Evolutionary conservation across 495 filamentous ascomycete species (phyloP).

Genomic region (Hypoxylon rickii): DNA sequence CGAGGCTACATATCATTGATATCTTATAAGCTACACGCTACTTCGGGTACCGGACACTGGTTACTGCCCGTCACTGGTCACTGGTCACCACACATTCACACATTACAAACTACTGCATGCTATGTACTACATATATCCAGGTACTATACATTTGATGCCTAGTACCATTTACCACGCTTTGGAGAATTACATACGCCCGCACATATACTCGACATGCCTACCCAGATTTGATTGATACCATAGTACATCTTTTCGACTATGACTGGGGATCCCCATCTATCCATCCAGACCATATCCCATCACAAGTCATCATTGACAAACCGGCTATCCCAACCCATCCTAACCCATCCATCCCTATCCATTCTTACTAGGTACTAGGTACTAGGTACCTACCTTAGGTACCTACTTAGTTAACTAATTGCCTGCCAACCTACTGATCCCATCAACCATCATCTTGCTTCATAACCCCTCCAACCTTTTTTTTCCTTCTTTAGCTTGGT

Average conservation of each 20-base stretch:
- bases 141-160: background rate
- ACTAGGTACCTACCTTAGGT: no score
- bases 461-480: slow-evolving; percentile 32
- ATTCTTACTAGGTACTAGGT: no score
- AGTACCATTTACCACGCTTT: no score
- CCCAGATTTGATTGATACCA: no score
- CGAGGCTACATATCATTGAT: no score
- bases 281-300: slow-evolving; percentile 25
- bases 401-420: no score
- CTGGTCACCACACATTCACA: background rate
- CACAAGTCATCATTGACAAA: slow-evolving; percentile 32
- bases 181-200: background rate
- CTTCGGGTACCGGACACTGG: no score
- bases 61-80: no score
- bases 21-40: no score
- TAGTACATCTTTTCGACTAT: slow-evolving; percentile 22
- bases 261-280: slow-evolving; percentile 36
- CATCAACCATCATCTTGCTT: slow-evolving; percentile 39
- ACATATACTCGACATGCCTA: no score
- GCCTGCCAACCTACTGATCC: slow-evolving; percentile 31
- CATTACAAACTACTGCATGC: no score
- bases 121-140: background rate
- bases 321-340: slow-evolving; percentile 31
- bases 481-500: slow-evolving; percentile 7
- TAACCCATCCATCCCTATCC: no score